Evolutionary conservation across 2,329 filamentous ascomycete genomes (phyloP), one percentile per base, ranked within the genome.

Genomic region (Cladosporium sp.): DNA sequence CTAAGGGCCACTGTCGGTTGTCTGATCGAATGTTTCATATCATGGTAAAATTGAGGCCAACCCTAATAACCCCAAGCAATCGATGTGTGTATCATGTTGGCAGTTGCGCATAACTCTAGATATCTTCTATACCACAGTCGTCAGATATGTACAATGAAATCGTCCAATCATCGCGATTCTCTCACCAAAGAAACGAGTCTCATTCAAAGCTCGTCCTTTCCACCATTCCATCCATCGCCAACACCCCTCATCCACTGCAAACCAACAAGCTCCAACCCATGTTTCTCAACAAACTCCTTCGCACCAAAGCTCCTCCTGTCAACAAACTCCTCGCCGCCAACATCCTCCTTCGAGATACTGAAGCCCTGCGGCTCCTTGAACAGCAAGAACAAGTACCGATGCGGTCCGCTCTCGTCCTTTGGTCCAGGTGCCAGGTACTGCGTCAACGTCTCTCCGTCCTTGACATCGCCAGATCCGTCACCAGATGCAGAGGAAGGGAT

Each of bases 161-260:
- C 32, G 32, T 34, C 11, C n/a, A n/a, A n/a, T n/a, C n/a, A n/a
- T n/a, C n/a, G n/a, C n/a, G n/a, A n/a, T n/a, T n/a, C n/a, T n/a
- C n/a, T n/a, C n/a, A n/a, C n/a, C n/a, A n/a, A n/a, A n/a, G n/a
- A n/a, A n/a, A n/a, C n/a, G 3, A 2, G 2, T 18, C 28, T 56
- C n/a, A n/a, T n/a, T n/a, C n/a, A 56, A 3, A 56, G 28, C 18
- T 56, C 51, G 28, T 56, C 51, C 16, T 56, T 60, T 18, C 62
- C 68, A 32, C 70, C 72, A 54, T 68, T 68, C 76, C 76, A 77
- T 13, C 76, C 75, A 71, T 77, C 75, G 13, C 76, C 76, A 8
- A 74, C 76, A n/a, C 75, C 75, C 66, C 65, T 71, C 75, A 77
- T 76, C 75, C 75, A 77, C 67, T 76, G 74, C 58, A 76, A 69